These are phyloP conservation scores for Schizosaccharomyces cryophilus DNA, from an alignment of 805 yeast genomes.

Conservation along the genomic window DNA sequence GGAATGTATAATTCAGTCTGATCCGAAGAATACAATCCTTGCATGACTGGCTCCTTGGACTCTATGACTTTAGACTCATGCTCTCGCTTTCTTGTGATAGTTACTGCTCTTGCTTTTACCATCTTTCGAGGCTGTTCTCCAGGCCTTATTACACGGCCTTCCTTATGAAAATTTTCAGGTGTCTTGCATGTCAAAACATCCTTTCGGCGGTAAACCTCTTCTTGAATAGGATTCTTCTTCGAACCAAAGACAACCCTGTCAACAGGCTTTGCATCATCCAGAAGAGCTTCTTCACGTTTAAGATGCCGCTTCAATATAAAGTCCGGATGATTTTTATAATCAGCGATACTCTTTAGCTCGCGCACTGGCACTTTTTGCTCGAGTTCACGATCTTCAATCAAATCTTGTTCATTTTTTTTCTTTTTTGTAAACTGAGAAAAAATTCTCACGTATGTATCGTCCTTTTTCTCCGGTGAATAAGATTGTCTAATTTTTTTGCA, in stretches of 20 bases:
- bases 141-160: conserved; percentile 47
- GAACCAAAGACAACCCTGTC: conserved; percentile 20
- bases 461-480: background rate
- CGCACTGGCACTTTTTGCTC: conserved; percentile 43
- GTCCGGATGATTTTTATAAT: conserved; percentile 66
- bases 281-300: conserved; percentile 43
- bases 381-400: conserved; percentile 37
- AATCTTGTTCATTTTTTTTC: conserved; percentile 14
- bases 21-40: conserved; percentile 44
- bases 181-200: conserved; percentile 42
- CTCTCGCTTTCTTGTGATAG: conserved; percentile 9
- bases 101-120: conserved; percentile 13
- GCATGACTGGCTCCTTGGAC: conserved; percentile 13
- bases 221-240: conserved; percentile 20
- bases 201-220: conserved; percentile 30
- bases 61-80: conserved; percentile 9
- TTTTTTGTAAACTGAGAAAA: background rate
- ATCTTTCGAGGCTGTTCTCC: conserved; percentile 44
- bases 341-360: conserved; percentile 62
- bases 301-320: conserved; percentile 61
- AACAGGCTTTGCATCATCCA: conserved; percentile 24
- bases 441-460: background rate
- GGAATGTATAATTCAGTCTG: conserved; percentile 57
- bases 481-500: background rate
- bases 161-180: conserved; percentile 66